Conservation (phyloP, 176 grass and related monocot genomes). For the Leersia perrieri region DNA sequence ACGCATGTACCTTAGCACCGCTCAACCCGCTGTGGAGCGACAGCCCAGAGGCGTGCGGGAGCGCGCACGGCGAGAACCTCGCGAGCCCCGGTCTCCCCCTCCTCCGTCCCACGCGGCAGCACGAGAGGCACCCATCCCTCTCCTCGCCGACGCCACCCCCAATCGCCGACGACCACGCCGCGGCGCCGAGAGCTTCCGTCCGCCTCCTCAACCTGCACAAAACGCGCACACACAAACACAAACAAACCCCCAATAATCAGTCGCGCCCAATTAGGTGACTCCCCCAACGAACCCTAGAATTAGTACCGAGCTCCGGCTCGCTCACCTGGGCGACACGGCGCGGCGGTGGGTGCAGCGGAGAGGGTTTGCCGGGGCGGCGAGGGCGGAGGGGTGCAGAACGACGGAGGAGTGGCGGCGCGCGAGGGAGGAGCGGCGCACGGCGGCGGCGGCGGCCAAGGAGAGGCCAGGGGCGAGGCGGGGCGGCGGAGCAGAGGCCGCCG, state of each 20-base stretch:
- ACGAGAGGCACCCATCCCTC: slow-evolving; percentile 47
- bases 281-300: background rate
- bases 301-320: background rate
- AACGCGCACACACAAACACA: background rate
- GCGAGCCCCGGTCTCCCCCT: slow-evolving; percentile 36
- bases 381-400: background rate
- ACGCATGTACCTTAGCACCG: slow-evolving; percentile 41
- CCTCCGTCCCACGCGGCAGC: slow-evolving; percentile 39
- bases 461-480: slow-evolving; percentile 32
- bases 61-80: slow-evolving; percentile 45
- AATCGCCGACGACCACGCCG: background rate
- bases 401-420: slow-evolving; percentile 16
- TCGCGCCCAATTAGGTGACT: background rate
- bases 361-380: slow-evolving; percentile 3
- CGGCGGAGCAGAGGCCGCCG: slow-evolving; percentile 30
- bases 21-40: slow-evolving; percentile 19
- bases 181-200: background rate
- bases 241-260: slow-evolving; percentile 25
- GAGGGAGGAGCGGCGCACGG: slow-evolving; percentile 12
- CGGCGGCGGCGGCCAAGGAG: slow-evolving; percentile 32
- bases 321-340: slow-evolving; percentile 30
- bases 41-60: slow-evolving; percentile 37
- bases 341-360: slow-evolving; percentile 42
- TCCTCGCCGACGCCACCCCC: slow-evolving; percentile 19
- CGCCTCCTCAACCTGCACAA: slow-evolving; percentile 44